A percentile compares a stretch with the other conserved stretches of the same genome.
phyloP scores from a whole-genome alignment of 768 basidiomycete species.

The Mycena venus region DNA sequence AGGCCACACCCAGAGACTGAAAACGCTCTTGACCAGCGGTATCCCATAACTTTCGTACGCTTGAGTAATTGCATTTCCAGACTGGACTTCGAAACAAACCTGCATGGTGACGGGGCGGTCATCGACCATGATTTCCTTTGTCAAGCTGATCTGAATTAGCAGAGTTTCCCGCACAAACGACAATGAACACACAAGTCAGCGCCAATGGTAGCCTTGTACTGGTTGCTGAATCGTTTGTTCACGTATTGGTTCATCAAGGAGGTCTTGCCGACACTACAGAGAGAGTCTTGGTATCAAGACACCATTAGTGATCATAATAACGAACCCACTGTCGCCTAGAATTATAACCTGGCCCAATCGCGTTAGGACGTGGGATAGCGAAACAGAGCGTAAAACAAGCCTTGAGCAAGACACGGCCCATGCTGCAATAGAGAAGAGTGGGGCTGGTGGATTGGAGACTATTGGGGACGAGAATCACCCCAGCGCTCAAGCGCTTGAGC shows the following conservation, averaged over 20 bases:
- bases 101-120: slow-evolving; percentile 99
- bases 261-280: slow-evolving; percentile 93
- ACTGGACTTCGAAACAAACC: no score
- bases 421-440: no score
- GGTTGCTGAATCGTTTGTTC: slow-evolving; percentile 99
- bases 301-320: slow-evolving; percentile 35
- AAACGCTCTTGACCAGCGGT: slow-evolving; percentile 99
- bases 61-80: slow-evolving; percentile 19
- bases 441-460: no score
- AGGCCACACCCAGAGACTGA: slow-evolving; percentile 98
- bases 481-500: no score
- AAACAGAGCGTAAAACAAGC: slow-evolving; percentile 49
- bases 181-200: slow-evolving; percentile 86
- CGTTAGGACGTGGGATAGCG: background rate
- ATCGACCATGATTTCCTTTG: slow-evolving; percentile 99
- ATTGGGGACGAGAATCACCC: no score
- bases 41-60: slow-evolving; percentile 86
- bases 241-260: slow-evolving; percentile 99
- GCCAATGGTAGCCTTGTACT: slow-evolving; percentile 99
- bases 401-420: slow-evolving; percentile 93
- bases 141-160: slow-evolving; percentile 72
- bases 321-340: slow-evolving; percentile 96
- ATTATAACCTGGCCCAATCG: slow-evolving; percentile 90
- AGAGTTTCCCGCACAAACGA: slow-evolving; percentile 23
- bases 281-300: slow-evolving; percentile 31